These are phyloP conservation scores for Chiua virens DNA, from an alignment of 768 basidiomycete species.

Conservation along the genomic window DNA sequence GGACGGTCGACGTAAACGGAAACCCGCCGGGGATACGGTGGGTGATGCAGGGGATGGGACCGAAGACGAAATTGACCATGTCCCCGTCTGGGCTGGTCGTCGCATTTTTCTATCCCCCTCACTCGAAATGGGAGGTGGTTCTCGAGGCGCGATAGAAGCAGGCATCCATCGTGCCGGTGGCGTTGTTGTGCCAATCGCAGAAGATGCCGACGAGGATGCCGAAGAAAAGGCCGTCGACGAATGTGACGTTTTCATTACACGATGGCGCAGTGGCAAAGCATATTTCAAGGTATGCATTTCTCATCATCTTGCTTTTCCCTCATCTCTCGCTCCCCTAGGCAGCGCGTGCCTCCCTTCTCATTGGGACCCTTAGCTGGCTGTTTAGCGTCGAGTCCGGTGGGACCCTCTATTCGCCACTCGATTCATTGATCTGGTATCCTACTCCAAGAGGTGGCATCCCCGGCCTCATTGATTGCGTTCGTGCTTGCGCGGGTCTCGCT, in stretches of 20 bases:
- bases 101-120: constrained; percentile 61
- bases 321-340: constrained; percentile 45
- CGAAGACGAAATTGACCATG: constrained; percentile 27
- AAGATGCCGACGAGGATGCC: constrained; percentile 34
- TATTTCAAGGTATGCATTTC: constrained; percentile 60
- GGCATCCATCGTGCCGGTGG: constrained; percentile 67
- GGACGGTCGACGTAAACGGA: constrained; percentile 22
- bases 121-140: constrained; percentile 50
- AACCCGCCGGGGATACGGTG: constrained; percentile 23
- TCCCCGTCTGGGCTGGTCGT: constrained; percentile 58
- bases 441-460: constrained; percentile 60
- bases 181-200: constrained; percentile 50
- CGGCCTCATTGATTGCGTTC: constrained; percentile 60
- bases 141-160: constrained; percentile 54
- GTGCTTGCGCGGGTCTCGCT: constrained; percentile 22
- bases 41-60: constrained; percentile 12
- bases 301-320: neutral
- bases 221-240: constrained; percentile 38
- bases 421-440: constrained; percentile 85
- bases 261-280: constrained; percentile 63
- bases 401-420: constrained; percentile 58
- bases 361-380: constrained; percentile 83
- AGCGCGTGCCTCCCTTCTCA: constrained; percentile 36
- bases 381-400: constrained; percentile 74
- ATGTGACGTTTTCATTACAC: constrained; percentile 75